Conservation (phyloP, 106 monocot species). For the Amphibolis antarctica region DNA sequence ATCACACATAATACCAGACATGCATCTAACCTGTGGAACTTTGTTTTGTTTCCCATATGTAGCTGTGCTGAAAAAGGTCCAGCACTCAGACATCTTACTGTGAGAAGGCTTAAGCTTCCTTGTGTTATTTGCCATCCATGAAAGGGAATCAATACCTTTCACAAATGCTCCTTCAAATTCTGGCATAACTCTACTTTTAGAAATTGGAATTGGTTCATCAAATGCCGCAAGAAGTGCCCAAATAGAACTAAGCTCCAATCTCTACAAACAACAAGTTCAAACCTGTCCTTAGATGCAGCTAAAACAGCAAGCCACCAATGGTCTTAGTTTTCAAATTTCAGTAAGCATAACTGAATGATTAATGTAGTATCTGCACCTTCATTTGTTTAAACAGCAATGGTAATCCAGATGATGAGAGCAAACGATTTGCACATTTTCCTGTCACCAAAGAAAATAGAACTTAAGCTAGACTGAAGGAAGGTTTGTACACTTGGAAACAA, state of each 20-base stretch:
- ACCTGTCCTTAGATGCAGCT: not conserved
- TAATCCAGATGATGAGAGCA: conserved; percentile 79
- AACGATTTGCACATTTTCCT: conserved; percentile 94
- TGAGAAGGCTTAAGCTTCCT: conserved; percentile 44
- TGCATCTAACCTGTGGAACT: conserved; percentile 58
- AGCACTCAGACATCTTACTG: conserved; percentile 48
- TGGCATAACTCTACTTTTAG: conserved; percentile 5
- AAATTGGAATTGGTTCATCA: conserved; percentile 51
- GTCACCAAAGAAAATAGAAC: conserved; percentile 5
- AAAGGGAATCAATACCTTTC: conserved; percentile 58
- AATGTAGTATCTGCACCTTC: conserved; percentile 43
- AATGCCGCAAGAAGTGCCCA: conserved; percentile 99
- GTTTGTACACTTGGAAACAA: no score
- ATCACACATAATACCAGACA: no score
- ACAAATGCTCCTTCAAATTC: conserved; percentile 90
- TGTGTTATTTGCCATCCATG: conserved; percentile 93
- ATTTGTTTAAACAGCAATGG: conserved; percentile 70
- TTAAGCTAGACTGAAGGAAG: no score
- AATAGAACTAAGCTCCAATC: conserved; percentile 72
- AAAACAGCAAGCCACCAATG: not conserved
- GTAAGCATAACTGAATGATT: not conserved
- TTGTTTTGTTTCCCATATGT: conserved; percentile 75
- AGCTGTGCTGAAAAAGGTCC: conserved; percentile 89
- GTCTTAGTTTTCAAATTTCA: not conserved
- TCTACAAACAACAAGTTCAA: conserved; percentile 33